Conservation (phyloP, 1,284 basidiomycete genomes). For the Irpex sp. region DNA sequence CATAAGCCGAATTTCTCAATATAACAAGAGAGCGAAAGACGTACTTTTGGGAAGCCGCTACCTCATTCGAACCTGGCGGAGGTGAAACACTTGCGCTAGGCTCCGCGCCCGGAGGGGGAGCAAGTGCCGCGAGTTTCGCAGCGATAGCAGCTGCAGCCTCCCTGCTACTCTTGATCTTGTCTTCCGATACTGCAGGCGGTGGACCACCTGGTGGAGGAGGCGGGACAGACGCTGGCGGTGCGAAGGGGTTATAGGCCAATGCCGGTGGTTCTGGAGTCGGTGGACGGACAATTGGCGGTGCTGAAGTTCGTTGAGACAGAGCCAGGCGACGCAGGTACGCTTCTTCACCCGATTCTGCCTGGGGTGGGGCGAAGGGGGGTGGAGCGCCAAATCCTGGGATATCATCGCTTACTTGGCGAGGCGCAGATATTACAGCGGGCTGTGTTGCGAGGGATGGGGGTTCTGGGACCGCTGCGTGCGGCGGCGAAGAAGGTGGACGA, state of each 20-base stretch:
- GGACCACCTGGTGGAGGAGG: slow-evolving; percentile 43
- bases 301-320: slow-evolving; percentile 41
- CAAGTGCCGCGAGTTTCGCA: slow-evolving; percentile 62
- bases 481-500: slow-evolving; percentile 14
- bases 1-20: background rate
- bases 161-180: slow-evolving; percentile 49
- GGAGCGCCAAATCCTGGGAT: slow-evolving; percentile 27
- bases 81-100: slow-evolving; percentile 21
- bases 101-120: slow-evolving; percentile 23
- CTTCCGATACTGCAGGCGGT: slow-evolving; percentile 42
- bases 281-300: slow-evolving; percentile 25
- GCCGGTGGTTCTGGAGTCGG: slow-evolving; percentile 28
- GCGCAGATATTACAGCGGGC: slow-evolving; percentile 15
- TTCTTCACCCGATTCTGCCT: slow-evolving; percentile 60
- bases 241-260: slow-evolving; percentile 64
- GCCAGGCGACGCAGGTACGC: slow-evolving; percentile 62
- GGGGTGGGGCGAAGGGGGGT: slow-evolving; percentile 15
- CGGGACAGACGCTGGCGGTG: slow-evolving; percentile 48
- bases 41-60: slow-evolving; percentile 28
- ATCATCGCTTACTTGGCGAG: slow-evolving; percentile 19
- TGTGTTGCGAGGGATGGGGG: background rate
- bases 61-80: slow-evolving; percentile 29
- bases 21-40: slow-evolving; percentile 7
- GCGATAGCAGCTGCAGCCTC: slow-evolving; percentile 82
- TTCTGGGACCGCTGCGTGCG: background rate